Evolutionary conservation across 176 grass and related monocot species (phyloP), one percentile per base, ranked within the genome.

Genomic region (Guadua angustifolia): DNA sequence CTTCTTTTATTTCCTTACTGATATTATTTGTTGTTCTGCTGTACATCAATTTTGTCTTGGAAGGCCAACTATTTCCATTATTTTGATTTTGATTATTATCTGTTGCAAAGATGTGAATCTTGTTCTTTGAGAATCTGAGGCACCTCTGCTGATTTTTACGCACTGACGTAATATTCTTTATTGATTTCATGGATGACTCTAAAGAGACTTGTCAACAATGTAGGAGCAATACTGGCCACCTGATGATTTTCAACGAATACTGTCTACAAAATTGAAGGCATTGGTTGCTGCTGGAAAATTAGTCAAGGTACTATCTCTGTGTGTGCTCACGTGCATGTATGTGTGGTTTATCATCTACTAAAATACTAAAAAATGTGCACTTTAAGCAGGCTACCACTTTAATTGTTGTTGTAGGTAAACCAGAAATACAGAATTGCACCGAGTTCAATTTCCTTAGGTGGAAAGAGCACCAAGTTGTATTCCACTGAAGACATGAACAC

Each of bases 371-470:
- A 16, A 60, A 53, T 10, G 10, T 8, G 32, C 50, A 69, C 24
- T 74, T 68, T 43, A 83, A 81, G 60, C 16, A 64, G 14, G 4
- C 17, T 77, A 66, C 29, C 76, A 6, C 83, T 78, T 62, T 42
- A 71, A 79, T 78, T 59, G 44, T 74, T 61, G 43, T 57, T 92
- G 57, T 83, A 98, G 95, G 89, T 88, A 40, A 93, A 92, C 59
- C 81, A 82, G 73, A 95, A 93, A 53, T 98, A 95, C 68, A 93
- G 90, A 85, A 88, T 92, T 79, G 91, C 93, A 84, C 89, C 80
- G 16, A 91, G 52, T 73, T 74, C 85, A 77, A 46, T 49, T 71
- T 86, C 63, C 5, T 88, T 79, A 26, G 55, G 63, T 66, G 81
- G 79, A 85, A 89, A 46, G 80, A 93, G 71, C 75, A 73, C 70